Base-by-base conservation (phyloP, 257 asterid species). In the Hygrophila difformis region DNA sequence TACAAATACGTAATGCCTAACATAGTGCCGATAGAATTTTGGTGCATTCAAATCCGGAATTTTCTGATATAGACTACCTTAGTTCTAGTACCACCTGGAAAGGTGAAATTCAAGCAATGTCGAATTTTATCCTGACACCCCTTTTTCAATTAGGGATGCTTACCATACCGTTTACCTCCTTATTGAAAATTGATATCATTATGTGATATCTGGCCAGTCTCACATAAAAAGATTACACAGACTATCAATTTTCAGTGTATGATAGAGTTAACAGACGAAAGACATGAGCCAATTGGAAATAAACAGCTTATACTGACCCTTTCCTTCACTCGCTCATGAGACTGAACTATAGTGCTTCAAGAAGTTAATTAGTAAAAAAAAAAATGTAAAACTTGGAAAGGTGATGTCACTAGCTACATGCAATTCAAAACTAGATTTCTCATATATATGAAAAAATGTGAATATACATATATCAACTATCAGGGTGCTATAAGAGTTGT, bases 131-230 rank as follows among this genome's bases (percentile, higher is more conserved):
- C 39, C 8, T 12, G 31, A 31, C 6, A 18, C 8, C 56, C 53
- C 21, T 46, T 31, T 36, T 37, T 35, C 8, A 47, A 50, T 33
- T 17, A 41, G 23, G 41, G 39, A 12, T 50, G n/a, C n/a, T n/a
- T n/a, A n/a, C n/a, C n/a, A n/a, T n/a, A n/a, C n/a, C n/a, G n/a
- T n/a, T n/a, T n/a, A 18, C 44, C 43, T 53, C 33, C 39, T 42
- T 55, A 43, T 56, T 18, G 13, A 43, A 43, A 50, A 45, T 48
- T 51, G 21, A n/a, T n/a, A n/a, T n/a, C n/a, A n/a, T n/a, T n/a
- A n/a, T n/a, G n/a, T n/a, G n/a, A n/a, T n/a, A n/a, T n/a, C n/a
- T n/a, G n/a, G n/a, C n/a, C n/a, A n/a, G n/a, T n/a, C n/a, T n/a
- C n/a, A n/a, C n/a, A n/a, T n/a, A n/a, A n/a, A n/a, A n/a, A n/a